Evolutionary conservation across 805 yeast genomes (phyloP).

Genomic region (Citeromyces matritensis): DNA sequence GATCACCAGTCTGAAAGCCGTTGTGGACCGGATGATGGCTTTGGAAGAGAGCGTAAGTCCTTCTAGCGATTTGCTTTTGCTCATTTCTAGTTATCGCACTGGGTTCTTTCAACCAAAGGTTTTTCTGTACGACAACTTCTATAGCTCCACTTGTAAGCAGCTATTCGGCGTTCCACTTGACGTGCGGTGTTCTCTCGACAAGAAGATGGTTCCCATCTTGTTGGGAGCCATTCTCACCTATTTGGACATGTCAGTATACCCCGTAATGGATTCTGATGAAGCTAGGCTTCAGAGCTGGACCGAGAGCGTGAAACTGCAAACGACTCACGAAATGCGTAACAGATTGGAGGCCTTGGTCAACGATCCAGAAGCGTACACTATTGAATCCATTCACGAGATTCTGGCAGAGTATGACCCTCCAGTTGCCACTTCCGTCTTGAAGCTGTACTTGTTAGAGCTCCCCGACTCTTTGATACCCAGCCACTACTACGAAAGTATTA

Average conservation of each 20-base stretch:
- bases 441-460: conserved; percentile 61
- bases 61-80: conserved; percentile 44
- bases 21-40: conserved; percentile 45
- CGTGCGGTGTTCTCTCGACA: conserved; percentile 55
- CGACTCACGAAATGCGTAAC: conserved; percentile 47
- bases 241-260: conserved; percentile 54
- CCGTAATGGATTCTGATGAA: conserved; percentile 53
- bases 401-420: conserved; percentile 25
- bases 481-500: conserved; percentile 50
- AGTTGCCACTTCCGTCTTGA: conserved; percentile 49
- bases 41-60: conserved; percentile 66
- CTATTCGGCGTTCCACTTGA: conserved; percentile 72
- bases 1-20: conserved; percentile 23
- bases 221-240: conserved; percentile 47
- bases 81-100: conserved; percentile 54
- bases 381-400: conserved; percentile 17
- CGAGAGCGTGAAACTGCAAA: conserved; percentile 41
- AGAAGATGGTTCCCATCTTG: conserved; percentile 55
- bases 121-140: conserved; percentile 65
- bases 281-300: conserved; percentile 59
- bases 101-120: conserved; percentile 68
- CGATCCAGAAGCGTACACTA: conserved; percentile 12
- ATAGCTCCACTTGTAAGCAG: conserved; percentile 50
- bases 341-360: conserved; percentile 23
- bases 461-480: conserved; percentile 65